Evolutionary conservation across 2,329 filamentous ascomycete genomes (phyloP), one percentile per base, ranked within the genome.

Genomic region (Furcasterigmium sp.): DNA sequence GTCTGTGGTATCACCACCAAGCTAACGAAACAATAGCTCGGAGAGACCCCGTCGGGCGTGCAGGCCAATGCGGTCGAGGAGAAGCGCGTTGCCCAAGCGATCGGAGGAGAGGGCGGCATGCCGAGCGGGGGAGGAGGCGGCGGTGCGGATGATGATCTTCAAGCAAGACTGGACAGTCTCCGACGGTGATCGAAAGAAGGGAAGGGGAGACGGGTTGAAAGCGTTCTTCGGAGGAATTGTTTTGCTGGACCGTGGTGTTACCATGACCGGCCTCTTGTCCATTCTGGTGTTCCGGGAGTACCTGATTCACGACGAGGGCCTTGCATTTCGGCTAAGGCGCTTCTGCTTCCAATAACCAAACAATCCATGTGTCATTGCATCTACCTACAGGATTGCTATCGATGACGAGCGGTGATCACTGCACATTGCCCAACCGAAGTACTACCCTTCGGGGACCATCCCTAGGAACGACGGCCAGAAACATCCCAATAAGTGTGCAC

Each of bases 81-180:
- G 58, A 77, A 82, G 10, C 82, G 80, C 56, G 80, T 97, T 48
- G 91, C 93, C 37, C 87, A 97, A 62, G 90, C 91, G 14, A 76
- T 97, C 52, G 89, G 88, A 8, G 82, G 75, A 10, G 68, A 70
- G 5, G 65, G 66, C 6, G 56, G 55, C 13, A 61, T 61, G 11
- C 23, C 23, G 7, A 75, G 73, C 39, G 84, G 84, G 5, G 80
- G 75, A 8, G 69, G 69, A 15, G 68, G 63, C 19, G 82, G 82
- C 55, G 71, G 78, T 5, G 83, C 80, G n/a, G 91, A 96, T 56
- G 89, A 96, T 58, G 93, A 96, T 61, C 78, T 98, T 20, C 91
- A 97, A 69, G 91, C 93, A 51, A 82, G 93, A 46, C 76, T 98
- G 41, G 89, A 97, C 62, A 95, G 91, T 63, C 70, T 97, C 51